These are phyloP conservation scores for Sarocladium oryzae DNA, from an alignment of 2,329 filamentous ascomycete species.

Conservation along the genomic window DNA sequence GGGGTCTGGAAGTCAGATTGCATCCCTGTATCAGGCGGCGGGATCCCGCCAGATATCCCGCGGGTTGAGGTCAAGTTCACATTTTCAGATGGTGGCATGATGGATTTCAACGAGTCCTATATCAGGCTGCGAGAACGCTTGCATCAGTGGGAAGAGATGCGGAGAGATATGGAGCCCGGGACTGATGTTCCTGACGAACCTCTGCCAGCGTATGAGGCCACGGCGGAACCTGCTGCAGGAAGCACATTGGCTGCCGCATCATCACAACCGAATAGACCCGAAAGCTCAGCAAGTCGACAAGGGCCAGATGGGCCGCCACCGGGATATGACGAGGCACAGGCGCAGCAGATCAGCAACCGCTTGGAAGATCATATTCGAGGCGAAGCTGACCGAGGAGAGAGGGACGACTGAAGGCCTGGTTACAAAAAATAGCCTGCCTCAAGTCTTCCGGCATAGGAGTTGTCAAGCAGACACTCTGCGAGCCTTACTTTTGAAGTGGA, in stretches of 20 bases:
- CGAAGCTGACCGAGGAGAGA: conserved; percentile 56
- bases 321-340: conserved; percentile 86
- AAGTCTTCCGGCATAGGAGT: too few relatives aligned
- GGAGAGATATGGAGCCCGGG: conserved; percentile 57
- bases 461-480: too few relatives aligned
- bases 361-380: conserved; percentile 67
- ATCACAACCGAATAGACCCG: conserved; percentile 24
- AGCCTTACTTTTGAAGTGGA: too few relatives aligned
- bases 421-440: neutral
- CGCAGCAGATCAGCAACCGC: conserved; percentile 52
- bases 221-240: conserved; percentile 19
- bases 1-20: conserved; percentile 72
- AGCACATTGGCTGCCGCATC: conserved; percentile 14
- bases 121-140: conserved; percentile 80
- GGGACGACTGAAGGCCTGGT: conserved; percentile 21
- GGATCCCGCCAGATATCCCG: conserved; percentile 67
- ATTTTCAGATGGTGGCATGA: conserved; percentile 93
- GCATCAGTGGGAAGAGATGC: conserved; percentile 71
- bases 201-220: conserved; percentile 77
- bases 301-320: conserved; percentile 74
- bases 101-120: conserved; percentile 78
- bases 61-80: conserved; percentile 76
- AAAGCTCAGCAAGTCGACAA: conserved; percentile 30
- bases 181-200: conserved; percentile 74
- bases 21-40: conserved; percentile 75